Conservation (phyloP, 106 monocot genomes). For the Iris macrosiphon region DNA sequence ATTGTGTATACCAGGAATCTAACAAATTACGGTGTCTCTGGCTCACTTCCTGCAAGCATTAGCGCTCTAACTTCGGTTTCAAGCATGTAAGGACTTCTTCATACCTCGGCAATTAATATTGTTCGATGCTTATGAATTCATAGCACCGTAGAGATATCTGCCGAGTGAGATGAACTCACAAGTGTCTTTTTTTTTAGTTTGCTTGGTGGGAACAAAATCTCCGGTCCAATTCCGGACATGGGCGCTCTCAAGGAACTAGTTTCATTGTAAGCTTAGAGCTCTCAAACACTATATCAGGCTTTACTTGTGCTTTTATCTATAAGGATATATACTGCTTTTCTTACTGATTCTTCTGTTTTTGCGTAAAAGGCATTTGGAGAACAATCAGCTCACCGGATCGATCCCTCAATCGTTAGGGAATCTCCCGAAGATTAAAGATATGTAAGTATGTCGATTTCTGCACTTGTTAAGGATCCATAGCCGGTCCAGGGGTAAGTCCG, state of each 20-base stretch:
- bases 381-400: conserved; percentile 40
- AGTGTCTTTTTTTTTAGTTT: conserved; percentile 23
- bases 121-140: neutral
- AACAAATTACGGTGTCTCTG: conserved; percentile 40
- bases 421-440: conserved; percentile 32
- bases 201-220: conserved; percentile 54
- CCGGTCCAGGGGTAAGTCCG: too few species aligned
- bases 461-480: neutral
- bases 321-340: neutral
- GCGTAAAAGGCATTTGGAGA: conserved; percentile 35
- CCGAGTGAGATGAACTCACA: neutral
- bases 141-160: neutral
- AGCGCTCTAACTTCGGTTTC: conserved; percentile 39
- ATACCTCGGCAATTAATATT: neutral
- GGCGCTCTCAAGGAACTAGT: conserved; percentile 30
- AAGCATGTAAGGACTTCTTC: conserved; percentile 28
- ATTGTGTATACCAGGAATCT: too few species aligned
- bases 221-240: conserved; percentile 66
- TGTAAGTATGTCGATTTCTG: conserved; percentile 24
- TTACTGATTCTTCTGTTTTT: neutral
- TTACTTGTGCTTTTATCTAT: too few species aligned
- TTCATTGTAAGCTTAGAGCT: conserved; percentile 42
- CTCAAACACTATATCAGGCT: too few species aligned
- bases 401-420: conserved; percentile 37
- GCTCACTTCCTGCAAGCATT: conserved; percentile 26